phyloP scores from a whole-genome alignment of 2,329 filamentous ascomycete genomes.

The Calonectria ilicicola region DNA sequence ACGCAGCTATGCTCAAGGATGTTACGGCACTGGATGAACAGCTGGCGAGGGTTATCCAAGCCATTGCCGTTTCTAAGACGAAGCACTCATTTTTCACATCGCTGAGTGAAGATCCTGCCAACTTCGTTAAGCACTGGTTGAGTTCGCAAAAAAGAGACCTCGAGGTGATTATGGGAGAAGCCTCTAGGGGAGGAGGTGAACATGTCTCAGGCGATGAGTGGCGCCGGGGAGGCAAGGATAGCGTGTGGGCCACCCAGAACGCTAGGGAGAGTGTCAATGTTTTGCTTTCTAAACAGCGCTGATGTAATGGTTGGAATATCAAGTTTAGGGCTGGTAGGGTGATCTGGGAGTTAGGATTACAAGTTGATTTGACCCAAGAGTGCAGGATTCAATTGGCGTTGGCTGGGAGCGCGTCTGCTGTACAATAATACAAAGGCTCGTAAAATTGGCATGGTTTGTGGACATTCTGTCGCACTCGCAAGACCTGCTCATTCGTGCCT shows the following conservation, averaged over 20 bases:
- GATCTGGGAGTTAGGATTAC: constrained; percentile 36
- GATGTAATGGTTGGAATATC: constrained; percentile 7
- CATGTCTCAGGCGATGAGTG: constrained; percentile 74
- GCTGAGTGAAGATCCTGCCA: constrained; percentile 83
- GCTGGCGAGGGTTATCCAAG: constrained; percentile 84
- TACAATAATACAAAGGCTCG: constrained; percentile 42
- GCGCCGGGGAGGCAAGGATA: constrained; percentile 69
- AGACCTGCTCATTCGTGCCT: neutral
- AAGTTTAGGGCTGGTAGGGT: constrained; percentile 12
- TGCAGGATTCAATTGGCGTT: constrained; percentile 40
- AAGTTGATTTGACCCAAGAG: constrained; percentile 33
- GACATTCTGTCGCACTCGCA: constrained; percentile 16
- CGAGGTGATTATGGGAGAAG: constrained; percentile 88
- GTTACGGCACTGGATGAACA: constrained; percentile 86
- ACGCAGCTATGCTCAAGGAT: constrained; percentile 79
- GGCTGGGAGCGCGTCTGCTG: constrained; percentile 37
- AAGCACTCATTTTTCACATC: constrained; percentile 90
- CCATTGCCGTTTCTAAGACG: constrained; percentile 85
- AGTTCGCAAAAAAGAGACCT: constrained; percentile 92
- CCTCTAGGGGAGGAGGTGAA: constrained; percentile 71
- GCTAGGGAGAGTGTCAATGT: constrained; percentile 74
- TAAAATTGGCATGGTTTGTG: constrained; percentile 26
- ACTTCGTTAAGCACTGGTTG: constrained; percentile 89
- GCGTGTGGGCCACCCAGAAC: constrained; percentile 69
- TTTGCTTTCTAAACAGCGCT: constrained; percentile 66